A percentile compares a stretch with the other conserved stretches of the same genome.
These are phyloP conservation scores for Neoarthrinium moseri DNA, from an alignment of 2,329 filamentous ascomycete genomes.

Conservation along the genomic window DNA sequence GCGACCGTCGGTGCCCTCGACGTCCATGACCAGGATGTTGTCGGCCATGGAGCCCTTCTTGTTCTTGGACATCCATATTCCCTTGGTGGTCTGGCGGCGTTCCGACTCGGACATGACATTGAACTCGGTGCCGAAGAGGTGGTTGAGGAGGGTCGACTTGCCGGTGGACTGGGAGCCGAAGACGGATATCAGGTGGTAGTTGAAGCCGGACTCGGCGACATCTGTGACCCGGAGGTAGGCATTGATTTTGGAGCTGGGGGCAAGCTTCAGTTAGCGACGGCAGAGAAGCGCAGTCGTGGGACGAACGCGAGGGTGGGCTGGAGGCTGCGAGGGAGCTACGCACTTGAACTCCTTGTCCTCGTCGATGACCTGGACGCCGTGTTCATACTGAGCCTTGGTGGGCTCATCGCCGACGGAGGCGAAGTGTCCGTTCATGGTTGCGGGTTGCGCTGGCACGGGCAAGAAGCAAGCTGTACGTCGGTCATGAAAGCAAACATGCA, in stretches of 20 bases:
- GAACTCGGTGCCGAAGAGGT: conserved; percentile 93
- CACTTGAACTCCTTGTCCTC: conserved; percentile 98
- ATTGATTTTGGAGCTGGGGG: conserved; percentile 67
- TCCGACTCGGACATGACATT: conserved; percentile 97
- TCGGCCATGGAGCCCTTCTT: conserved; percentile 82
- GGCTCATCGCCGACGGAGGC: conserved; percentile 68
- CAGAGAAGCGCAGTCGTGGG: conserved; percentile 5
- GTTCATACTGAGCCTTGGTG: conserved; percentile 70
- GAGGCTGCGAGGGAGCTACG: conserved; percentile 28
- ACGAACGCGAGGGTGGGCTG: background rate
- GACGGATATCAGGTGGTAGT: conserved; percentile 98
- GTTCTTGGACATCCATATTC: conserved; percentile 99
- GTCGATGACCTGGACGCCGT: conserved; percentile 96
- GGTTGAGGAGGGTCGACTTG: conserved; percentile 94
- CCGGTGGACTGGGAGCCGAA: conserved; percentile 98
- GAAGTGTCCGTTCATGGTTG: conserved; percentile 75
- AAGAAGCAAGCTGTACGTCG: background rate
- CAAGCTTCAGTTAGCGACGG: conserved; percentile 12
- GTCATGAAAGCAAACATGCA: background rate
- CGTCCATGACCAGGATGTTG: conserved; percentile 99
- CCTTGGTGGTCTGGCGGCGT: conserved; percentile 94
- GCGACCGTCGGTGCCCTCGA: conserved; percentile 94
- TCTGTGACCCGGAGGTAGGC: conserved; percentile 79
- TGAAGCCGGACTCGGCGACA: conserved; percentile 88
- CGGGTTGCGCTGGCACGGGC: conserved; percentile 9